These are phyloP conservation scores for Hondaea fermentalgiana DNA, from an alignment of 108 stramenopile species.

Conservation along the genomic window DNA sequence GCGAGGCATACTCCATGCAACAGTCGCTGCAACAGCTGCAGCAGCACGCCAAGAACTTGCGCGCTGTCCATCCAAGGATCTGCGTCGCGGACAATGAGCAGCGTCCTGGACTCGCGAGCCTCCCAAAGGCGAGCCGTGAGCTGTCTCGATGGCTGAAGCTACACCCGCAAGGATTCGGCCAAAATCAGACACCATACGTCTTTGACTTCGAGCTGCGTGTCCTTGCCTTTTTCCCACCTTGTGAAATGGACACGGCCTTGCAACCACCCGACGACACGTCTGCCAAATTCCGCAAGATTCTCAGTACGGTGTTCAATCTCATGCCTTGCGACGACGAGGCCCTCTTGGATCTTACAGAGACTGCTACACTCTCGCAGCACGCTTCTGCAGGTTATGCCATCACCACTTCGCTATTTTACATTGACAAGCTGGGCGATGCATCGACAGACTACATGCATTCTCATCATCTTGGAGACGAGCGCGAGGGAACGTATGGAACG, in stretches of 20 bases:
- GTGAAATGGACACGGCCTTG: neutral
- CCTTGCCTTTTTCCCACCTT: neutral
- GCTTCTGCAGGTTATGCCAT: neutral
- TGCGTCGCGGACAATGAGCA: conserved; percentile 9
- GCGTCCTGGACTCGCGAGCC: neutral
- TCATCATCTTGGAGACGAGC: neutral
- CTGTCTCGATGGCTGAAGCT: neutral
- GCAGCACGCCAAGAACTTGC: neutral
- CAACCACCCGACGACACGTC: conserved; percentile 10
- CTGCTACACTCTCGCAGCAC: neutral
- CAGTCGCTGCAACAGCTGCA: neutral
- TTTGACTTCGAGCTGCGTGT: conserved; percentile 13
- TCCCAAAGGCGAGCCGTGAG: neutral
- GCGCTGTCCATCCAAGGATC: neutral
- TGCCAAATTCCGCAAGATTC: neutral
- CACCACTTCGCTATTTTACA: neutral
- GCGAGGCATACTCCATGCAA: neutral
- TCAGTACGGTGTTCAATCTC: neutral
- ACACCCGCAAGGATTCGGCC: neutral
- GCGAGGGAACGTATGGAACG: neutral
- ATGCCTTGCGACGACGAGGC: conserved; percentile 12
- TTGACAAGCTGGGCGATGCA: neutral
- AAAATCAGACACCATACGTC: neutral
- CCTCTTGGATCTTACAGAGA: neutral
- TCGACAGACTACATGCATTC: neutral